Conservation (phyloP, 2,329 filamentous ascomycete species). For the Hypomyces perniciosus region DNA sequence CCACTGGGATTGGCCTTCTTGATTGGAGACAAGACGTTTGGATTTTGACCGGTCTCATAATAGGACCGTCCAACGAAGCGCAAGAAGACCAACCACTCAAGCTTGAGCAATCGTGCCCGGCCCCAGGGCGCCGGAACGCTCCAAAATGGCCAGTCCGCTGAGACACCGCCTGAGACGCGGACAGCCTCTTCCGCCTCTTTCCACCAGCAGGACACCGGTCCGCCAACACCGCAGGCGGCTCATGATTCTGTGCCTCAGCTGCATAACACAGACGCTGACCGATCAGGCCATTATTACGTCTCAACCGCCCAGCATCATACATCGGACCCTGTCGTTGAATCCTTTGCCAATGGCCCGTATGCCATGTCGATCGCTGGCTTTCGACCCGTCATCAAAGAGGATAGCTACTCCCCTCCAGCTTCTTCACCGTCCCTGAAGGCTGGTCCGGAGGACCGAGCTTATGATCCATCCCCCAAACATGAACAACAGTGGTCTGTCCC, state of each 20-base stretch:
- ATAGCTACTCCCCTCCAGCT: neutral
- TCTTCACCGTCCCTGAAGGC: neutral
- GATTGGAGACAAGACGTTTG: neutral
- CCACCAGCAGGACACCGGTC: slow-evolving; percentile 1
- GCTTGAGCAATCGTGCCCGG: neutral
- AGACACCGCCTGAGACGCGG: neutral
- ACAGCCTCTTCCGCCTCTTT: neutral
- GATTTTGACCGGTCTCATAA: slow-evolving; percentile 12
- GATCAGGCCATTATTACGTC: slow-evolving; percentile 2
- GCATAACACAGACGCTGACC: slow-evolving; percentile 2
- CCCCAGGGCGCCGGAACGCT: neutral
- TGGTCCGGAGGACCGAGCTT: neutral
- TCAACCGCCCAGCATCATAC: neutral
- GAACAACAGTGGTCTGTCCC: neutral
- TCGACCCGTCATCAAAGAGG: neutral
- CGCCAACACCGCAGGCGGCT: slow-evolving; percentile 8
- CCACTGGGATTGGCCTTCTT: slow-evolving; percentile 6
- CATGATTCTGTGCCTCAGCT: neutral
- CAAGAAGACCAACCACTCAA: slow-evolving; percentile 2
- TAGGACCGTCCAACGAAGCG: slow-evolving; percentile 6
- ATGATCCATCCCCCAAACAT: slow-evolving; percentile 6
- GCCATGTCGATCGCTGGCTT: slow-evolving; percentile 9
- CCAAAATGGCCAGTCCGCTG: neutral
- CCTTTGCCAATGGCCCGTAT: slow-evolving; percentile 4
- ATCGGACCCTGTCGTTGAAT: neutral